These are phyloP conservation scores for Paecilomyces dactylethromorphus DNA, from an alignment of 2,329 filamentous ascomycete species.

Conservation along the genomic window DNA sequence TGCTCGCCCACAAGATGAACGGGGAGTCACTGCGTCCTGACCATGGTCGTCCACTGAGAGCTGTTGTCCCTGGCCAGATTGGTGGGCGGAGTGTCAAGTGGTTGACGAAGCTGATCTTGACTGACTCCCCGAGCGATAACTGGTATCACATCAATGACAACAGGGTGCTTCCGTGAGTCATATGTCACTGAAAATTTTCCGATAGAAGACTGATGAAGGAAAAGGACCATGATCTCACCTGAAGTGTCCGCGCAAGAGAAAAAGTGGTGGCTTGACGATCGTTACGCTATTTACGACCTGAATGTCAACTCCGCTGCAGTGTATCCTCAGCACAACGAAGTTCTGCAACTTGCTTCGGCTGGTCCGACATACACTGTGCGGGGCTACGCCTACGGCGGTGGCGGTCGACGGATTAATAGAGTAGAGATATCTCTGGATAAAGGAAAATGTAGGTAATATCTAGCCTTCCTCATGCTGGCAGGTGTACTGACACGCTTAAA, in stretches of 20 bases:
- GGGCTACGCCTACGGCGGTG: slow-evolving; percentile 85
- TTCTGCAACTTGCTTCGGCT: slow-evolving; percentile 45
- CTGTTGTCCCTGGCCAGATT: slow-evolving; percentile 84
- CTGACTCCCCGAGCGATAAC: slow-evolving; percentile 73
- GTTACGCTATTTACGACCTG: slow-evolving; percentile 88
- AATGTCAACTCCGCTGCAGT: slow-evolving; percentile 79
- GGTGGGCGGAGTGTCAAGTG: slow-evolving; percentile 91
- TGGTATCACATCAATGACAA: slow-evolving; percentile 98
- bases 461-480: background rate
- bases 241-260: slow-evolving; percentile 69
- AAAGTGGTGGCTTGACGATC: slow-evolving; percentile 78
- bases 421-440: slow-evolving; percentile 80
- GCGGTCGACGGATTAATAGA: slow-evolving; percentile 73
- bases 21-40: slow-evolving; percentile 73
- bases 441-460: slow-evolving; percentile 50
- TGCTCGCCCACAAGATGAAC: slow-evolving; percentile 89
- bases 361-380: slow-evolving; percentile 56
- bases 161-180: slow-evolving; percentile 63
- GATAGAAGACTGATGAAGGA: background rate
- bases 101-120: slow-evolving; percentile 75
- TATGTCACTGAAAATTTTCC: background rate
- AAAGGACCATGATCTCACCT: slow-evolving; percentile 68
- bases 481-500: slow-evolving; percentile 11
- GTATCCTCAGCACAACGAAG: slow-evolving; percentile 73
- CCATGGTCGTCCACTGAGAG: slow-evolving; percentile 76